Percentiles rank a stretch among this genome's conserved stretches.
phyloP scores from a whole-genome alignment of 257 asterid species.

The Cruciata laevipes region DNA sequence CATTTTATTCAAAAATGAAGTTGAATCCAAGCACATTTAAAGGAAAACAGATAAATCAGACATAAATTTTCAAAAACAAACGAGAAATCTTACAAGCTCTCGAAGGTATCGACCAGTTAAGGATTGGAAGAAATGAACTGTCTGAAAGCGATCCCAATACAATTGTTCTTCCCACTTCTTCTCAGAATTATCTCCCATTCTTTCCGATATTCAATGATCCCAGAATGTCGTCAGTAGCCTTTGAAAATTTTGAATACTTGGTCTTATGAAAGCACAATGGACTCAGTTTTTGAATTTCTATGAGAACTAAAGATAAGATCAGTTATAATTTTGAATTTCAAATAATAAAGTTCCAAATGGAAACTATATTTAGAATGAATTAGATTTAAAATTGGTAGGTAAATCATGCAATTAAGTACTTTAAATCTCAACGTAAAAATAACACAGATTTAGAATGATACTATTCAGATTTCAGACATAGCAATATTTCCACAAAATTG shows the following conservation, averaged over 20 bases:
- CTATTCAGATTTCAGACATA: too few species aligned
- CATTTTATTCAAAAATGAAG: too few species aligned
- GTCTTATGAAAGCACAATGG: too few species aligned
- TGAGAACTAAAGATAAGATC: too few species aligned
- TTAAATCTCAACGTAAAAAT: background rate
- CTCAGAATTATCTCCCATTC: conserved; percentile 26
- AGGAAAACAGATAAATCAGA: background rate
- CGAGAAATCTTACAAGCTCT: conserved; percentile 24
- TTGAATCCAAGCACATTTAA: background rate
- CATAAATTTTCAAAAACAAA: background rate
- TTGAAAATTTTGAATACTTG: too few species aligned
- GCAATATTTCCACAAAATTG: too few species aligned
- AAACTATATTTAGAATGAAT: background rate
- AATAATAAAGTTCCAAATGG: background rate
- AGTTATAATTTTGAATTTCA: too few species aligned
- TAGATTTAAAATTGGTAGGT: background rate
- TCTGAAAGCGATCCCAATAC: conserved; percentile 32
- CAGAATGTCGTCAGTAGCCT: background rate
- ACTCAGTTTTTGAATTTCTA: too few species aligned
- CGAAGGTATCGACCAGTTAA: conserved; percentile 23
- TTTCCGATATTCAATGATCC: background rate
- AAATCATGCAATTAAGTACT: background rate
- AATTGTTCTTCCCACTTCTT: conserved; percentile 30
- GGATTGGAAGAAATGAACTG: conserved; percentile 32
- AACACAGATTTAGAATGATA: too few species aligned